Evolutionary conservation across 1,139 yeast species (phyloP).

Genomic region (Saccharomyces hybrid): DNA sequence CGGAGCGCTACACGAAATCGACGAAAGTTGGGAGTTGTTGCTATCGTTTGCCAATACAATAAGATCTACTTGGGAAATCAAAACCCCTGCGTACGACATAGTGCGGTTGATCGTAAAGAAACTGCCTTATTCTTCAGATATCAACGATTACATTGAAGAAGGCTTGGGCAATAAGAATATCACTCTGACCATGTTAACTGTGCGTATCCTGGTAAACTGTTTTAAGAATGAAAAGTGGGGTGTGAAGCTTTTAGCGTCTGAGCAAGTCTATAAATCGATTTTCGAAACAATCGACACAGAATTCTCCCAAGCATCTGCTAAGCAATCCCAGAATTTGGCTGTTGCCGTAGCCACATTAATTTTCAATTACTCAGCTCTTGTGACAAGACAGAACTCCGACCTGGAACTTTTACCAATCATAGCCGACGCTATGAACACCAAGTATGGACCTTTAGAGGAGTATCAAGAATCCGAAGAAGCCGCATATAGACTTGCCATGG

Average conservation of each 20-base stretch:
- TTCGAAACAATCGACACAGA: constrained; percentile 25
- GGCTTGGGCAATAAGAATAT: constrained; percentile 38
- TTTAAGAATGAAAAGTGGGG: constrained; percentile 42
- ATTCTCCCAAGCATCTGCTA: constrained; percentile 19
- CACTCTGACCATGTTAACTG: constrained; percentile 44
- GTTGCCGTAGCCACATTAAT: no score
- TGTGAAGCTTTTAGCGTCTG: constrained; percentile 28
- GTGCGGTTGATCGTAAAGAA: constrained; percentile 42
- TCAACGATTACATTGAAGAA: constrained; percentile 35
- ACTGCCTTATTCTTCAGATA: constrained; percentile 32
- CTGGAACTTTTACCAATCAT: constrained; percentile 25
- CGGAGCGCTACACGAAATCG: constrained; percentile 32
- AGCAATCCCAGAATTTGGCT: constrained; percentile 23
- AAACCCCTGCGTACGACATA: constrained; percentile 51
- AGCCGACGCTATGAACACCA: constrained; percentile 27
- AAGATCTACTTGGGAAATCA: constrained; percentile 40
- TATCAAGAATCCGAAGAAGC: constrained; percentile 41
- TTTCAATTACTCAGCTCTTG: no score
- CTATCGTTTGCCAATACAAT: constrained; percentile 38
- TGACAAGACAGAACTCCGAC: constrained; percentile 18
- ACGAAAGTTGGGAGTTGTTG: constrained; percentile 31
- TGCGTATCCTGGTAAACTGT: constrained; percentile 46
- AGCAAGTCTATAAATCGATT: constrained; percentile 29
- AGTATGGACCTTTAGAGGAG: constrained; percentile 27
- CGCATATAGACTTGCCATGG: constrained; percentile 46